Conservation (phyloP, 73 alveolate species). For the Paramecium octaurelia region DNA sequence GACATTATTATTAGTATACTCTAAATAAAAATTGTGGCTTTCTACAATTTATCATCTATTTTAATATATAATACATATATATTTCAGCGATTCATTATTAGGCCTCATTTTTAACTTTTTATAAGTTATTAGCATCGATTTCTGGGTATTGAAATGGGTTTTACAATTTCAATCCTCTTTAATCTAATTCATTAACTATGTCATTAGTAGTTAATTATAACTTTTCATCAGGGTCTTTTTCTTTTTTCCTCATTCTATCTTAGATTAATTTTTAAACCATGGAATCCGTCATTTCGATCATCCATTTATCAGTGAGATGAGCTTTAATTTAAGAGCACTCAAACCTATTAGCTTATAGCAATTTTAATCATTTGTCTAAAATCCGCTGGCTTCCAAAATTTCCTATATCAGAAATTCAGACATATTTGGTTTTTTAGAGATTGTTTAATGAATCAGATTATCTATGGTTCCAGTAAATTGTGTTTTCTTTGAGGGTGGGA, state of each 20-base stretch:
- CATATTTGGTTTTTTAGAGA: not conserved
- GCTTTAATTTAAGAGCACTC: not conserved
- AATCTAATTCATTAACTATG: not conserved
- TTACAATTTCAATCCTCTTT: not conserved
- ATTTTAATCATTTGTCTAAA: slow-evolving; percentile 16
- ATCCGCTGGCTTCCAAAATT: slow-evolving; percentile 7
- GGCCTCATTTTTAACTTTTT: not conserved
- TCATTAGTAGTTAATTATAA: not conserved
- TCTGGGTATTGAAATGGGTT: slow-evolving; percentile 1
- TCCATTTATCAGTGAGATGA: slow-evolving; percentile 15
- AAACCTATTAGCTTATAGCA: not conserved
- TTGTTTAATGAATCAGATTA: not conserved
- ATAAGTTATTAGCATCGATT: not conserved
- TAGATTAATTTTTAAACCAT: not conserved
- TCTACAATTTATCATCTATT: not conserved
- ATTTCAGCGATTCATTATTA: not conserved
- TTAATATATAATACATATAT: not conserved
- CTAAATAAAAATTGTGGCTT: not conserved
- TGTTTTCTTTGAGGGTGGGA: not conserved
- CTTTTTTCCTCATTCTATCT: slow-evolving; percentile 15
- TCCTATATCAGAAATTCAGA: not conserved
- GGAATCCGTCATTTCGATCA: slow-evolving; percentile 25
- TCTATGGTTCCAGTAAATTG: not conserved
- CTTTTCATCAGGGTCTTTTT: slow-evolving; percentile 15
- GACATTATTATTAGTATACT: not conserved